Conservation (phyloP, 768 basidiomycete species). For the Mycena vitilis region DNA sequence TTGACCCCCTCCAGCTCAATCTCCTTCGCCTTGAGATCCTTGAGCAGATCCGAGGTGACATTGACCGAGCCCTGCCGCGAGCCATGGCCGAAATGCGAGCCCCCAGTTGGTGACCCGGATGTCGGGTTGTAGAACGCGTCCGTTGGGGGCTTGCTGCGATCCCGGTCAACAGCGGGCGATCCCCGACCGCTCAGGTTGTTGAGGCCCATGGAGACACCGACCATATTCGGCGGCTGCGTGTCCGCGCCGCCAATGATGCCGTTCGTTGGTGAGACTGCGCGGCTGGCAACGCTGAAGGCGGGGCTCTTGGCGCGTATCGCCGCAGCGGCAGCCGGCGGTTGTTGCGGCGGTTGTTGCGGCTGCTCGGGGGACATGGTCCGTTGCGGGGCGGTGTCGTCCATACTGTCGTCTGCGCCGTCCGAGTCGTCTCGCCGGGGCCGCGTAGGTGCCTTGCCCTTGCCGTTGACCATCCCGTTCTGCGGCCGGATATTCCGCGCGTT, state of each 20-base stretch:
- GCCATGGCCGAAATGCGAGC: slow-evolving; percentile 52
- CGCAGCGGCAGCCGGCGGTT: slow-evolving; percentile 29
- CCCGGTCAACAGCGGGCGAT: slow-evolving; percentile 64
- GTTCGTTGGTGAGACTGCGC: slow-evolving; percentile 71
- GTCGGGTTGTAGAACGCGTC: slow-evolving; percentile 69
- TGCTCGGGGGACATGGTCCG: slow-evolving; percentile 71
- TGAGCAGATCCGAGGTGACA: slow-evolving; percentile 78
- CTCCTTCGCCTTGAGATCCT: slow-evolving; percentile 87
- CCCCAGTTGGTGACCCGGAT: slow-evolving; percentile 59
- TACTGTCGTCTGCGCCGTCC: slow-evolving; percentile 67
- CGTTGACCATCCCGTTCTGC: slow-evolving; percentile 59
- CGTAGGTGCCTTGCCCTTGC: slow-evolving; percentile 63
- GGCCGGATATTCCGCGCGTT: slow-evolving; percentile 54
- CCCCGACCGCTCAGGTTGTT: slow-evolving; percentile 57
- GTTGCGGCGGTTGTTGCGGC: no score
- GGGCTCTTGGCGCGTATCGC: slow-evolving; percentile 71
- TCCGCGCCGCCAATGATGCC: slow-evolving; percentile 43
- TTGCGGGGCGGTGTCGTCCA: slow-evolving; percentile 60
- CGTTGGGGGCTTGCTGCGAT: slow-evolving; percentile 62
- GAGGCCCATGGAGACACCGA: slow-evolving; percentile 63
- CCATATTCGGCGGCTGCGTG: slow-evolving; percentile 63
- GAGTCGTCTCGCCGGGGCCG: slow-evolving; percentile 63
- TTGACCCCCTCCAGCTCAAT: slow-evolving; percentile 80
- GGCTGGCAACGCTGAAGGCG: slow-evolving; percentile 52
- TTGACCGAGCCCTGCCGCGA: slow-evolving; percentile 70